phyloP scores from a whole-genome alignment of 352 stramenopile genomes.

The Phytopythium cucurbitacearum region DNA sequence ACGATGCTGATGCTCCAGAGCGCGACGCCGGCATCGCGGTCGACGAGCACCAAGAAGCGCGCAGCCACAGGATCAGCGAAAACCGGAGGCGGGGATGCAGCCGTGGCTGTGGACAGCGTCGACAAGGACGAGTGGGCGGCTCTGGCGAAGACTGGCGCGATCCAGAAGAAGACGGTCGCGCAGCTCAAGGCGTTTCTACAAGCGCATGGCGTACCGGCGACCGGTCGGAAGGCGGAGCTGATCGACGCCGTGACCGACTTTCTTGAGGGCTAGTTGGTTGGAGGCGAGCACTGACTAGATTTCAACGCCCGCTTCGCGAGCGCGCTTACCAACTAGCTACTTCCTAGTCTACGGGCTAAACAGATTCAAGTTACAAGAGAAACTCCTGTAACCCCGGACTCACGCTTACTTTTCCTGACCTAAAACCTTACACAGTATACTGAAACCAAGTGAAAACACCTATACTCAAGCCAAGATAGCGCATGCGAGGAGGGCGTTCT shows the following conservation, averaged over 20 bases:
- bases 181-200: conserved; percentile 70
- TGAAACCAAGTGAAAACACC: too few species aligned
- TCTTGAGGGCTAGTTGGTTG: conserved; percentile 17
- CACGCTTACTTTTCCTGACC: too few species aligned
- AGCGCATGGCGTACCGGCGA: conserved; percentile 30
- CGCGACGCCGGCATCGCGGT: conserved; percentile 15
- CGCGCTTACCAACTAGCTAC: too few species aligned
- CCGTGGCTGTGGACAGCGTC: conserved; percentile 29
- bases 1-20: conserved; percentile 12
- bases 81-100: conserved; percentile 5
- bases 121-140: conserved; percentile 46
- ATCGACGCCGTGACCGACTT: conserved; percentile 47
- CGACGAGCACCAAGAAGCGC: conserved; percentile 37
- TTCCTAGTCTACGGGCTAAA: too few species aligned
- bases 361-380: too few species aligned
- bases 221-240: conserved; percentile 65
- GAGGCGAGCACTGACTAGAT: too few species aligned
- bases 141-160: conserved; percentile 36
- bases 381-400: too few species aligned
- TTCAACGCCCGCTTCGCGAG: too few species aligned
- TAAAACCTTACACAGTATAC: too few species aligned
- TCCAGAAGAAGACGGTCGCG: conserved; percentile 71
- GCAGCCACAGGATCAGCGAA: conserved; percentile 12
- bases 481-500: too few species aligned
- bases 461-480: too few species aligned